Percentiles rank a stretch among this genome's conserved stretches.
These are phyloP conservation scores for Aristolochia contorta DNA, from an alignment of 164 flowering plant genomes.

Conservation along the genomic window DNA sequence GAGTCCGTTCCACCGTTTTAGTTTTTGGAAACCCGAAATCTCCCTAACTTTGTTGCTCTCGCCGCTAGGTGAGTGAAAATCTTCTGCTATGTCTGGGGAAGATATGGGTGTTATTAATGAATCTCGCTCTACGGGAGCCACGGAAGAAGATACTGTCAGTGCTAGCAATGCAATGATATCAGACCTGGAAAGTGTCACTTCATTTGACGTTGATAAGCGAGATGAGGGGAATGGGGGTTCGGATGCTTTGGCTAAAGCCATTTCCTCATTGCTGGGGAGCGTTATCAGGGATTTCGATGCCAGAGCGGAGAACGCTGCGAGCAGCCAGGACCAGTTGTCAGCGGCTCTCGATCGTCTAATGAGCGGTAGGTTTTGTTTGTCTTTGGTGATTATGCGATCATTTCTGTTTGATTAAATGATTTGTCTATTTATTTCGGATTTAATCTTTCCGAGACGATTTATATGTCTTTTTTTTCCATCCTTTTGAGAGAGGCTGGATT, in stretches of 20 bases:
- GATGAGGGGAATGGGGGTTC: constrained; percentile 2
- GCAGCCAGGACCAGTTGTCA: constrained; percentile 48
- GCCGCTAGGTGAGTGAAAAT: background rate
- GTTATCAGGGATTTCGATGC: constrained; percentile 52
- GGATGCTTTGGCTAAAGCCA: constrained; percentile 36
- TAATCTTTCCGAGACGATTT: no score
- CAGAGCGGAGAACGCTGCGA: constrained; percentile 34
- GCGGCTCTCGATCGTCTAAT: constrained; percentile 56
- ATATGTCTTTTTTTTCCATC: no score
- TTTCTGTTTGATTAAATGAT: background rate
- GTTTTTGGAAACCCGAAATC: no score
- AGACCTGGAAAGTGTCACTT: constrained; percentile 2
- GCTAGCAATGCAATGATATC: background rate
- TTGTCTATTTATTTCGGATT: no score
- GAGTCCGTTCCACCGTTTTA: no score
- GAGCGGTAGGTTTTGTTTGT: constrained; percentile 22
- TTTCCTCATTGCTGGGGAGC: constrained; percentile 37
- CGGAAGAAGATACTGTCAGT: background rate
- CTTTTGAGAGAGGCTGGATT: no score
- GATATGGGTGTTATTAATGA: no score
- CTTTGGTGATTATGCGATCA: no score
- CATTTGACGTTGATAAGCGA: background rate
- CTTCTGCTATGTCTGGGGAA: background rate
- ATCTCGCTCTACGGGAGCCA: constrained; percentile 4
- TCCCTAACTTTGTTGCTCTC: background rate